phyloP scores from a whole-genome alignment of 306 rosid species.

The Astragalus membranaceus region DNA sequence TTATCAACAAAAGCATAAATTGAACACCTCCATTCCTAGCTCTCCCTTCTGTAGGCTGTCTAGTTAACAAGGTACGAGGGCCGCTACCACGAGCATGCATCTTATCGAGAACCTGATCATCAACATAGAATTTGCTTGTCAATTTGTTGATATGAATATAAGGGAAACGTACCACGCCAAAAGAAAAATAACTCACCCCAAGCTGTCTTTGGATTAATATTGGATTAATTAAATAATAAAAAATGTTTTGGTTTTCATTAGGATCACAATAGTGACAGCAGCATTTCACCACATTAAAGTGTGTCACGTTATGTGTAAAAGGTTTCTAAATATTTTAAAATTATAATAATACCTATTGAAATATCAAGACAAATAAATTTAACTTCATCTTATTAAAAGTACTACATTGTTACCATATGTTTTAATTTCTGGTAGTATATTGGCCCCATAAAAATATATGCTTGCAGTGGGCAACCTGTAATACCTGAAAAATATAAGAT shows the following conservation, averaged over 20 bases:
- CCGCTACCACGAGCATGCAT: slow-evolving; percentile 97
- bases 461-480: slow-evolving; percentile 92
- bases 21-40: slow-evolving; percentile 84
- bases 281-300: background rate
- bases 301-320: background rate
- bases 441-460: slow-evolving; percentile 98
- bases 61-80: slow-evolving; percentile 61
- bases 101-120: slow-evolving; percentile 76
- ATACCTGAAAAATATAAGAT: slow-evolving; percentile 49
- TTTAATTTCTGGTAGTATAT: slow-evolving; percentile 95
- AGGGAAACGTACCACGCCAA: background rate
- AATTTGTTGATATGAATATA: slow-evolving; percentile 10
- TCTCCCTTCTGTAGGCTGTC: slow-evolving; percentile 97
- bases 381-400: background rate
- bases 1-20: slow-evolving; percentile 1
- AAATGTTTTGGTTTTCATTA: background rate
- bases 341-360: background rate
- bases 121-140: slow-evolving; percentile 8
- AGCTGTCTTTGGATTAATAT: background rate
- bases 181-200: background rate
- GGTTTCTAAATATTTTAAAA: background rate
- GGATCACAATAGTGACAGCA: background rate
- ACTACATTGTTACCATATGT: slow-evolving; percentile 68
- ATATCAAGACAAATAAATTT: background rate
- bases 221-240: background rate